Conservation (phyloP, 2,329 filamentous ascomycete species). For the Venturia effusa region DNA sequence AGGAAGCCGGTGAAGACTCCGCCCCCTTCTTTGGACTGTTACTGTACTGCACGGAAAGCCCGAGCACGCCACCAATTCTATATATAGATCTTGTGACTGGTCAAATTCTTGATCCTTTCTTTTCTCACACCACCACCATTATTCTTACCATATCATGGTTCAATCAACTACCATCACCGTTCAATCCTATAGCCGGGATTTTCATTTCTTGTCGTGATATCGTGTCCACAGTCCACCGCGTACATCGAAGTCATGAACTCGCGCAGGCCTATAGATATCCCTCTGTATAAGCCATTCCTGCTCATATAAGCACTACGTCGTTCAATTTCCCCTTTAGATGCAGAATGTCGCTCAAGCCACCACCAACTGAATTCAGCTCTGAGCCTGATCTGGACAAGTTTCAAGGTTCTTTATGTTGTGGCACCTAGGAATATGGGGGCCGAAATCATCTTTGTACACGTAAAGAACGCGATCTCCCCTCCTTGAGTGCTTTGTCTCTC, state of each 20-base stretch:
- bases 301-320: background rate
- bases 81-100: background rate
- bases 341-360: background rate
- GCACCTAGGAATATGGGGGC: background rate
- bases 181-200: too few relatives aligned
- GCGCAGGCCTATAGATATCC: background rate
- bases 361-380: background rate
- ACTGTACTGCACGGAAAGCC: too few relatives aligned
- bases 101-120: background rate
- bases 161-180: too few relatives aligned
- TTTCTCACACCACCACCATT: background rate
- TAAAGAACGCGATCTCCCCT: background rate
- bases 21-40: background rate
- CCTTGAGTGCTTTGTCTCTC: background rate
- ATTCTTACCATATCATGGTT: too few relatives aligned
- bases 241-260: too few relatives aligned
- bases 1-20: background rate
- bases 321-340: background rate
- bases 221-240: background rate
- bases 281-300: background rate
- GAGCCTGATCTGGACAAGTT: background rate
- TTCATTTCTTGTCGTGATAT: background rate
- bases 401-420: background rate
- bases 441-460: background rate
- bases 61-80: background rate